These are phyloP conservation scores for Hemerocallis citrina DNA, from an alignment of 106 monocot genomes.

Conservation along the genomic window DNA sequence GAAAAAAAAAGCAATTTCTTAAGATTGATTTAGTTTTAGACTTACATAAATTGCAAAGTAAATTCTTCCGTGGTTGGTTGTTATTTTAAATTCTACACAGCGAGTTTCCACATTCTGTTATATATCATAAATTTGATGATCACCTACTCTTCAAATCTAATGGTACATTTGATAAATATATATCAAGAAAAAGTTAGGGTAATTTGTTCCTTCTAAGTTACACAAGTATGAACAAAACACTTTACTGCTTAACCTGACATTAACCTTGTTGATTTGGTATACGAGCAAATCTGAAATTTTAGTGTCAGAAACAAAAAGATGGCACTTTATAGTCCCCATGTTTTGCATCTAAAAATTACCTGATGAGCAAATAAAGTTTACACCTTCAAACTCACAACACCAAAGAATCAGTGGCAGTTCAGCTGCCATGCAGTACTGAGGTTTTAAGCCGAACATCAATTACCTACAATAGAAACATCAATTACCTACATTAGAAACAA, in stretches of 20 bases:
- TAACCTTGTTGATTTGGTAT: neutral
- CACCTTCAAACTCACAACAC: constrained; percentile 66
- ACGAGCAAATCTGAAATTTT: neutral
- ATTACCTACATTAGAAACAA: too few species aligned
- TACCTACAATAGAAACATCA: constrained; percentile 36
- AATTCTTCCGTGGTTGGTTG: too few species aligned
- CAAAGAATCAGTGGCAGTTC: constrained; percentile 79
- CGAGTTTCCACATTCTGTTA: neutral
- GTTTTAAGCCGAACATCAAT: constrained; percentile 81
- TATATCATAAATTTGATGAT: neutral
- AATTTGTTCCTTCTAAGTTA: neutral
- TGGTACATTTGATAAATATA: neutral
- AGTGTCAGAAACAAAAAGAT: too few species aligned
- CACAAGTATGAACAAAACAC: neutral
- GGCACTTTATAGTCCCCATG: neutral
- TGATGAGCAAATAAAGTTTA: constrained; percentile 73
- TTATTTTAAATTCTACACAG: neutral
- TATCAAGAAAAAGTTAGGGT: neutral
- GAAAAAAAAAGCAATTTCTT: neutral
- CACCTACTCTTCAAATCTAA: neutral
- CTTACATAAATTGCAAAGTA: neutral
- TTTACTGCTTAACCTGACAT: neutral
- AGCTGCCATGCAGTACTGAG: constrained; percentile 86
- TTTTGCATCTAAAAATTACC: constrained; percentile 29
- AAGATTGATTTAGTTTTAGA: neutral